Conservation (phyloP, 495 filamentous ascomycete genomes). For the Bryoglossum gracile region DNA sequence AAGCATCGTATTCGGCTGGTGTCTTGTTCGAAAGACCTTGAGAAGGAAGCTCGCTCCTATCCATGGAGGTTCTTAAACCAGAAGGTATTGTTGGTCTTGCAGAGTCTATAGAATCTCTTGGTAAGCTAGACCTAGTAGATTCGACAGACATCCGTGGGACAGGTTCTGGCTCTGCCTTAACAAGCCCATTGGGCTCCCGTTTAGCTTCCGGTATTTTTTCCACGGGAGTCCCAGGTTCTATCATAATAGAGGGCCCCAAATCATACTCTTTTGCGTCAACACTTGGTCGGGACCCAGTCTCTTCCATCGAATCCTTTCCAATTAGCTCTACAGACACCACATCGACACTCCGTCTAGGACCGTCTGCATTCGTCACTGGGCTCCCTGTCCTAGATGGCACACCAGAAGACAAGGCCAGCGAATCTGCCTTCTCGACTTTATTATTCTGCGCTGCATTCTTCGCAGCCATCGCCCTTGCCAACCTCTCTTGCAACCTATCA, state of each 20-base stretch:
- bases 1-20: slow-evolving; percentile 17
- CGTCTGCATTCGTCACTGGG: slow-evolving; percentile 15
- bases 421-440: slow-evolving; percentile 18
- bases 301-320: slow-evolving; percentile 7
- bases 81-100: neutral
- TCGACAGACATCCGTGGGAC: slow-evolving; percentile 15
- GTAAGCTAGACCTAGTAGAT: slow-evolving; percentile 13
- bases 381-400: slow-evolving; percentile 17
- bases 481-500: slow-evolving; percentile 77
- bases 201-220: neutral
- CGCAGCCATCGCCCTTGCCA: slow-evolving; percentile 56
- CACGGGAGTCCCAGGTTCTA: neutral
- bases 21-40: slow-evolving; percentile 1
- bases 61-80: too few species aligned
- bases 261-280: neutral
- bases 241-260: neutral
- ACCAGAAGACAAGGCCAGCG: slow-evolving; percentile 16
- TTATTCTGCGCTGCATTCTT: slow-evolving; percentile 28
- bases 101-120: slow-evolving; percentile 21
- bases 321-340: neutral
- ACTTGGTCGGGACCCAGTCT: neutral
- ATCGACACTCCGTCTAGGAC: slow-evolving; percentile 24
- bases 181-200: neutral
- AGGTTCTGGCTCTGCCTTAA: neutral
- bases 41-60: neutral